phyloP scores from a whole-genome alignment of 2,329 filamentous ascomycete genomes.

The Didymella arachidicola region DNA sequence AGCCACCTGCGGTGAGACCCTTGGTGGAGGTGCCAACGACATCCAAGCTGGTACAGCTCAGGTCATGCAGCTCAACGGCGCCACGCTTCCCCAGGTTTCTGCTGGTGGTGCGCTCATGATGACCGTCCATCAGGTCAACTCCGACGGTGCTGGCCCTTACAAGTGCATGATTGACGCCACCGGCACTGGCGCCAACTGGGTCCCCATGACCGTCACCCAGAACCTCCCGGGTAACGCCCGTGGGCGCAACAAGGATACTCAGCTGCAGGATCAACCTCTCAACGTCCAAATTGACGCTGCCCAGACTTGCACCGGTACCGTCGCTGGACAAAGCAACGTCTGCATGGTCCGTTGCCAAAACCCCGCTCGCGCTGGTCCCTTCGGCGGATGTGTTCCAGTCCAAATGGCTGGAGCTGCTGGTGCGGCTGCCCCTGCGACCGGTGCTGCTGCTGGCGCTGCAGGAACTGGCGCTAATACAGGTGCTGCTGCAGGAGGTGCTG shows the following conservation, averaged over 20 bases:
- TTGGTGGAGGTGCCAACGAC: slow-evolving; percentile 64
- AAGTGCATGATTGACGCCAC: slow-evolving; percentile 70
- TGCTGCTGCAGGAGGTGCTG: slow-evolving; percentile 10
- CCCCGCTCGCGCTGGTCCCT: slow-evolving; percentile 66
- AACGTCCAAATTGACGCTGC: slow-evolving; percentile 64
- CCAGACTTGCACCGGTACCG: slow-evolving; percentile 66
- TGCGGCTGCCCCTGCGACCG: slow-evolving; percentile 11
- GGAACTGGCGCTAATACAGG: slow-evolving; percentile 2
- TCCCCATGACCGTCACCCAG: slow-evolving; percentile 62
- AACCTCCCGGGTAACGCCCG: slow-evolving; percentile 62
- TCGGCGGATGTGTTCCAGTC: slow-evolving; percentile 67
- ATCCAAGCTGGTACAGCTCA: slow-evolving; percentile 64
- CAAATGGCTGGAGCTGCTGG: slow-evolving; percentile 53
- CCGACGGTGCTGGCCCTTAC: slow-evolving; percentile 71
- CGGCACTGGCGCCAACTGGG: slow-evolving; percentile 63
- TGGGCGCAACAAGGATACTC: slow-evolving; percentile 51
- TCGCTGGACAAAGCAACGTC: slow-evolving; percentile 65
- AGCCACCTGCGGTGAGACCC: slow-evolving; percentile 65
- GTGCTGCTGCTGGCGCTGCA: slow-evolving; percentile 15
- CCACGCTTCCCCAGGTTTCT: slow-evolving; percentile 65
- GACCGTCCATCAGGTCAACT: slow-evolving; percentile 73
- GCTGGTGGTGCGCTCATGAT: slow-evolving; percentile 66
- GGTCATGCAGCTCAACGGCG: slow-evolving; percentile 66
- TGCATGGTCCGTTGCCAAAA: slow-evolving; percentile 72
- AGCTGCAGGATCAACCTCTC: slow-evolving; percentile 56